A percentile compares a stretch with the other conserved stretches of the same genome.
Evolutionary conservation across 2,329 filamentous ascomycete genomes (phyloP).

Genomic region (Teratosphaeria nubilosa): DNA sequence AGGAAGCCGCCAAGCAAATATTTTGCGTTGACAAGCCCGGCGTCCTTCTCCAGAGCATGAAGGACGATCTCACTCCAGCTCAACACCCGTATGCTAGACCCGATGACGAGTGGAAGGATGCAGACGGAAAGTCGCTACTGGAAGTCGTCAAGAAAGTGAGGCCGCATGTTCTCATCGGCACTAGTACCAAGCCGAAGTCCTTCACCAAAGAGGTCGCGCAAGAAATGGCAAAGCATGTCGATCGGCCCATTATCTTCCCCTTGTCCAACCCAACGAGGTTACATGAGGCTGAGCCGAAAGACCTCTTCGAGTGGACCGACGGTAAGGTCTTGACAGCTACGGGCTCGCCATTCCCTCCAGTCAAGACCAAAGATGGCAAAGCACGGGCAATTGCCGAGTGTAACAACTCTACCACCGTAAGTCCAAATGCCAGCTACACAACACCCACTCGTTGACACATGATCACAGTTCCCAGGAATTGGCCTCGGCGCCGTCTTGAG

Average conservation of each 20-base stretch:
- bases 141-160: slow-evolving; percentile 60
- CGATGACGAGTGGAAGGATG: slow-evolving; percentile 52
- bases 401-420: slow-evolving; percentile 65
- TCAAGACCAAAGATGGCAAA: slow-evolving; percentile 45
- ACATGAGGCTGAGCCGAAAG: slow-evolving; percentile 69
- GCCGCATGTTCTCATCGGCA: slow-evolving; percentile 75
- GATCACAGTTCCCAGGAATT: slow-evolving; percentile 60
- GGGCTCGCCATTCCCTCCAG: slow-evolving; percentile 70
- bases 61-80: slow-evolving; percentile 52
- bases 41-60: slow-evolving; percentile 55
- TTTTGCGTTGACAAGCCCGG: slow-evolving; percentile 71
- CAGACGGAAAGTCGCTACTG: slow-evolving; percentile 49
- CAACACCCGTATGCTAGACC: slow-evolving; percentile 59
- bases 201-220: slow-evolving; percentile 66
- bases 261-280: slow-evolving; percentile 77
- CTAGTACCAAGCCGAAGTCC: slow-evolving; percentile 64
- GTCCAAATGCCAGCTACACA: not conserved
- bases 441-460: not conserved
- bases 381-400: slow-evolving; percentile 63
- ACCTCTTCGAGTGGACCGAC: slow-evolving; percentile 68
- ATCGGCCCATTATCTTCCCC: slow-evolving; percentile 76
- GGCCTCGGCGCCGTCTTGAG: slow-evolving; percentile 68
- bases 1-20: slow-evolving; percentile 71
- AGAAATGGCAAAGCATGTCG: slow-evolving; percentile 64
- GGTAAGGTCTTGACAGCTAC: slow-evolving; percentile 73